These are phyloP conservation scores for Albugo laibachii DNA, from an alignment of 352 stramenopile genomes.

Conservation along the genomic window DNA sequence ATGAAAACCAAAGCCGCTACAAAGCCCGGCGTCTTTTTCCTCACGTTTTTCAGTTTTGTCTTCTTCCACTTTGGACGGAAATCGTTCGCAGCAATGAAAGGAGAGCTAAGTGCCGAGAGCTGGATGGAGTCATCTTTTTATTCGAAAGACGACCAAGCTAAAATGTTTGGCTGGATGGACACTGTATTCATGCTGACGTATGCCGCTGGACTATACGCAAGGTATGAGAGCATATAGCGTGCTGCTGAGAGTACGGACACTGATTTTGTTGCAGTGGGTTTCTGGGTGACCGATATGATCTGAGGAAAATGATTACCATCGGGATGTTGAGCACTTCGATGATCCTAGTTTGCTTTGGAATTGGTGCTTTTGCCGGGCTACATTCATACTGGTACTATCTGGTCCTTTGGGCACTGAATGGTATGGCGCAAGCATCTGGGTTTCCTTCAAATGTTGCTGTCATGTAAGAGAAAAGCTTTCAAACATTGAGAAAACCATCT, in stretches of 20 bases:
- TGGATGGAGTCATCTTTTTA: conserved; percentile 55
- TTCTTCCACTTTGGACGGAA: conserved; percentile 60
- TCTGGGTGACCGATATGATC: conserved; percentile 42
- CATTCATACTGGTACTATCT: conserved; percentile 54
- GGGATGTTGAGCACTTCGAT: conserved; percentile 48
- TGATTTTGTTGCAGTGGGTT: conserved; percentile 20
- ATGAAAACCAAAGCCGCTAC: conserved; percentile 7
- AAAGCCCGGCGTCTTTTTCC: conserved; percentile 37
- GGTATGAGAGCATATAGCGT: conserved; percentile 8
- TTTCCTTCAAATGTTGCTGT: conserved; percentile 57
- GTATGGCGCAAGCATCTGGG: conserved; percentile 62
- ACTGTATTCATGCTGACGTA: conserved; percentile 72
- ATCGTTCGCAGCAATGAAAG: conserved; percentile 68
- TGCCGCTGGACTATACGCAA: conserved; percentile 46
- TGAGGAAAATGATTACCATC: conserved; percentile 40
- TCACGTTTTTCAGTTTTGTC: conserved; percentile 70
- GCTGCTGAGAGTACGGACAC: not conserved
- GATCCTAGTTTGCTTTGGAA: conserved; percentile 37
- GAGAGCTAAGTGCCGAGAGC: conserved; percentile 54
- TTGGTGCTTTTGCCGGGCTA: conserved; percentile 31
- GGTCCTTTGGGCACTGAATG: conserved; percentile 49
- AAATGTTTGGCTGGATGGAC: conserved; percentile 67
- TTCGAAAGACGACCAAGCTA: conserved; percentile 28
- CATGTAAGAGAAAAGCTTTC: conserved; percentile 55
- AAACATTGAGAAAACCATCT: conserved; percentile 42